phyloP scores from a whole-genome alignment of 2,329 filamentous ascomycete species.

The Neofusicoccum cordaticola region DNA sequence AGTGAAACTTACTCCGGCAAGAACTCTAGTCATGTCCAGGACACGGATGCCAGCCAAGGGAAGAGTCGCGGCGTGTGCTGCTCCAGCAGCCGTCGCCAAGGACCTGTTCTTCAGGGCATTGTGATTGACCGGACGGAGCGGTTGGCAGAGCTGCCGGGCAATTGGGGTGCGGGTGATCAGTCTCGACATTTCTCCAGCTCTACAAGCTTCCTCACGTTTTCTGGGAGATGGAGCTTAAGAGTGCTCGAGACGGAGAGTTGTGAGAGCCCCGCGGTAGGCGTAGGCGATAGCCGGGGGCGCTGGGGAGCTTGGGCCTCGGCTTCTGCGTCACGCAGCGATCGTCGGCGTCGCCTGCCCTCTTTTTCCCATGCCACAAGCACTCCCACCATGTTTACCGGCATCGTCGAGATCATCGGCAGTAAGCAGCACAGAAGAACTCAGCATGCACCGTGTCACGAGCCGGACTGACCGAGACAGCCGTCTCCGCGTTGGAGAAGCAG shows the following conservation, averaged over 20 bases:
- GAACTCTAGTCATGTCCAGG: slow-evolving; percentile 92
- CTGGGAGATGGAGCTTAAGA: not conserved
- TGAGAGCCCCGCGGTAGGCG: not conserved
- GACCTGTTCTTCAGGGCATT: not conserved
- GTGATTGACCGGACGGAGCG: not conserved
- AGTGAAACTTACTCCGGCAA: slow-evolving; percentile 73
- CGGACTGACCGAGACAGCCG: slow-evolving; percentile 56
- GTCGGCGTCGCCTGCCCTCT: not conserved
- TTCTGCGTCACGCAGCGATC: not conserved
- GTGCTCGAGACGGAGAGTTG: not conserved
- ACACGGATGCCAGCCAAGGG: slow-evolving; percentile 85
- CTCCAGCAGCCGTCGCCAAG: slow-evolving; percentile 9
- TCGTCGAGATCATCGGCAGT: slow-evolving; percentile 72
- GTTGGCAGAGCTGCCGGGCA: not conserved
- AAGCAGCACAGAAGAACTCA: slow-evolving; percentile 40
- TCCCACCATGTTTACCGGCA: slow-evolving; percentile 80
- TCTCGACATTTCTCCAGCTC: not conserved
- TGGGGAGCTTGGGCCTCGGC: slow-evolving; percentile 5
- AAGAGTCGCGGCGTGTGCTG: slow-evolving; percentile 43
- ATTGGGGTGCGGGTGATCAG: not conserved
- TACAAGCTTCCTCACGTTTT: not conserved
- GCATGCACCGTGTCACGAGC: slow-evolving; percentile 1
- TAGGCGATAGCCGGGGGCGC: not conserved
- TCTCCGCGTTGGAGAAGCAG: slow-evolving; percentile 75
- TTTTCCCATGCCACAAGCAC: not conserved